A percentile compares a stretch with the other conserved stretches of the same genome.
Evolutionary conservation across 2,329 filamentous ascomycete species (phyloP).

Genomic region (Chalaropsis thielavioides): DNA sequence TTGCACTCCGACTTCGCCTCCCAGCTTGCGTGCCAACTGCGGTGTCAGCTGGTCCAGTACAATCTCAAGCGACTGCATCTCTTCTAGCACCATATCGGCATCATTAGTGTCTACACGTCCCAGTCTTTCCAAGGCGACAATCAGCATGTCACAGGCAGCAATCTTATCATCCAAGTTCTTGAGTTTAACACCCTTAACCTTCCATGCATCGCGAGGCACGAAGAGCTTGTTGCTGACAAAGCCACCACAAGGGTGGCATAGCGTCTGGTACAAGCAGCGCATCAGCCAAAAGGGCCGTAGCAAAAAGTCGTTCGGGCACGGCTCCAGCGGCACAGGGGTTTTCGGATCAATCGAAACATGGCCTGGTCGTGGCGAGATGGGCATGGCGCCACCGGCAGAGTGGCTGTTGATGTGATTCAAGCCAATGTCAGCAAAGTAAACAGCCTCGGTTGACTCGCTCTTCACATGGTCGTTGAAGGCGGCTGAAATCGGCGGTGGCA

Average conservation of each 20-base stretch:
- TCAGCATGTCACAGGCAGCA: slow-evolving; percentile 77
- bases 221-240: slow-evolving; percentile 88
- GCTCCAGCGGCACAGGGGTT: slow-evolving; percentile 64
- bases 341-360: slow-evolving; percentile 41
- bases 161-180: slow-evolving; percentile 90
- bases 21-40: slow-evolving; percentile 65
- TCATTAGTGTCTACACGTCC: slow-evolving; percentile 75
- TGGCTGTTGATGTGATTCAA: slow-evolving; percentile 39
- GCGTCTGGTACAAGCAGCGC: slow-evolving; percentile 82
- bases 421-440: slow-evolving; percentile 72
- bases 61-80: slow-evolving; percentile 79
- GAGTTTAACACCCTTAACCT: slow-evolving; percentile 83
- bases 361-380: slow-evolving; percentile 38
- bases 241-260: slow-evolving; percentile 79
- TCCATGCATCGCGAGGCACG: slow-evolving; percentile 83
- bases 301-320: slow-evolving; percentile 77
- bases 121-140: slow-evolving; percentile 73
- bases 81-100: slow-evolving; percentile 79
- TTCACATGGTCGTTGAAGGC: slow-evolving; percentile 45
- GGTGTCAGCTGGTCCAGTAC: slow-evolving; percentile 76
- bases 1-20: slow-evolving; percentile 81
- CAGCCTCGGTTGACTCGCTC: slow-evolving; percentile 47
- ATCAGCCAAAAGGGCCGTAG: slow-evolving; percentile 97
- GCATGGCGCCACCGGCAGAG: slow-evolving; percentile 2
- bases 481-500: slow-evolving; percentile 53